Base-by-base conservation (phyloP, 768 basidiomycete species). In the Pholiota molesta region DNA sequence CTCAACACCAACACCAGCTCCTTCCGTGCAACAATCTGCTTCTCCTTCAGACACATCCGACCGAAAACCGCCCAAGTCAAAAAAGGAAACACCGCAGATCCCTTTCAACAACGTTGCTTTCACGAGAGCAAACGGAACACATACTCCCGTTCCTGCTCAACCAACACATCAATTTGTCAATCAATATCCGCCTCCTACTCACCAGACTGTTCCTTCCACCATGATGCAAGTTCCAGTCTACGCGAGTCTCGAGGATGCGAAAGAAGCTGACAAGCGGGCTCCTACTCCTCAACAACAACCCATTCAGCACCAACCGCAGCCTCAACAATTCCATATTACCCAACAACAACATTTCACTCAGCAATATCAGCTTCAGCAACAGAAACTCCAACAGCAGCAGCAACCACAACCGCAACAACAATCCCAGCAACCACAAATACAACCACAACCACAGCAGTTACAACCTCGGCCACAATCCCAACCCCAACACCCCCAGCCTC, bases 171-270 rank as follows among this genome's bases (percentile, higher is more conserved):
- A 78, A 45, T 72, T 78, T 51, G 72, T 77, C 10, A 69, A 76
- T 61, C 75, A 75, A 55, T 73, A 75, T 47, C 65, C 76, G 11
- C 67, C 74, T 3, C 57, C 71, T 23, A 71, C 71, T 17, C 47
- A 74, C 17, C 68, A 76, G 13, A 54, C 66, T 17, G 58, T 67
- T 65, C 61, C 65, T 59, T 55, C 68, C 49, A 65, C 72, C 5
- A 67, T 69, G n/a, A 68, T 75, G 64, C 83, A 81, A 62, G 74
- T 77, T 8, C 75, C 75, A 53, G 71, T 74, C 19, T 77, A 79
- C 58, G 69, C 75, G 4, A 77, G 57, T 33, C 65, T 76, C 16
- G 78, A 78, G 58, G 74, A 75, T 0, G 71, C 74, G 4, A 74
- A 71, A 40, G 76, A 78, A 59, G 74, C 76, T 8, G 71, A 74